These are phyloP conservation scores for Chlorella sp. DNA, from an alignment of 139 green algal species.

Conservation along the genomic window DNA sequence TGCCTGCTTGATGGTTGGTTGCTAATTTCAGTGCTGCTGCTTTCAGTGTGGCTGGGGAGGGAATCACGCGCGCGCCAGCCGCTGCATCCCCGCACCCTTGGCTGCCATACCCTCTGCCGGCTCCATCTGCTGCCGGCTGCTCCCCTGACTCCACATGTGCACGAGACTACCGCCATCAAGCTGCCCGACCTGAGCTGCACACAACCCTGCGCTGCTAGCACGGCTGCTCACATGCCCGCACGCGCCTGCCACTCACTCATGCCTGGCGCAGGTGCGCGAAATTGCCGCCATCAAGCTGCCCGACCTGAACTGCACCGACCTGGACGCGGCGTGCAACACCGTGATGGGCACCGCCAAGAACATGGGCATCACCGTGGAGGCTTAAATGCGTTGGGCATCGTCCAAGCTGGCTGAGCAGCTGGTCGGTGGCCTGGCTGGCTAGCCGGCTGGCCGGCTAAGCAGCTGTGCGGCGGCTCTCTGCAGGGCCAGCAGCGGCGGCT, in stretches of 20 bases:
- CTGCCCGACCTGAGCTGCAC: conserved; percentile 96
- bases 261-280: conserved; percentile 57
- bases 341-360: conserved; percentile 95
- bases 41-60: no score
- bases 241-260: not conserved
- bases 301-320: conserved; percentile 92
- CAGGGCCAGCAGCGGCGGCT: no score
- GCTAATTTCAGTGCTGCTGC: no score
- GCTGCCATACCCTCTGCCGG: no score
- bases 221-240: not conserved
- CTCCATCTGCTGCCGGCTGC: no score
- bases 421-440: not conserved
- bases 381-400: not conserved
- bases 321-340: conserved; percentile 92
- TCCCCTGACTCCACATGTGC: not conserved
- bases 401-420: not conserved
- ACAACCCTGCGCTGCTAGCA: conserved; percentile 86
- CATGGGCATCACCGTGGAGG: conserved; percentile 90
- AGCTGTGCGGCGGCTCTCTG: no score
- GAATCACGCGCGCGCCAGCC: no score
- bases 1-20: no score
- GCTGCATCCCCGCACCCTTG: no score
- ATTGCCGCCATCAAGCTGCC: conserved; percentile 98
- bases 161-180: conserved; percentile 97
- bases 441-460: not conserved